These are phyloP conservation scores for Echites panduratus DNA, from an alignment of 257 asterid species.

Conservation along the genomic window DNA sequence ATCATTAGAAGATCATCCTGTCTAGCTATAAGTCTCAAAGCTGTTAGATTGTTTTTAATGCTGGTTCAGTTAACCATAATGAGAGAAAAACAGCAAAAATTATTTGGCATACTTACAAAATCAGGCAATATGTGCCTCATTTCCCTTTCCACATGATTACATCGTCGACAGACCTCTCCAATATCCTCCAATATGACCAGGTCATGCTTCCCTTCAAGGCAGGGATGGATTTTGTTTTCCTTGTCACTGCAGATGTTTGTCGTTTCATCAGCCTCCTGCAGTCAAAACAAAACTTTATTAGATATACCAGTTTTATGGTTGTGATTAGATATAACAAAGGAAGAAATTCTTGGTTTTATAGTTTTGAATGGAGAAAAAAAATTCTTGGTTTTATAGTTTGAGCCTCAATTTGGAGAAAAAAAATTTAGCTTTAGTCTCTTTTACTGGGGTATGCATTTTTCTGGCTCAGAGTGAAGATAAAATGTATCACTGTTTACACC, in stretches of 20 bases:
- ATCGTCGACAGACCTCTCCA: conserved; percentile 34
- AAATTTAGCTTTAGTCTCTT: background rate
- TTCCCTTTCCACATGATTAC: conserved; percentile 30
- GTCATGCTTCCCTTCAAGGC: conserved; percentile 40
- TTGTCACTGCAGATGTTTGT: conserved; percentile 10
- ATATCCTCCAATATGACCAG: conserved; percentile 25
- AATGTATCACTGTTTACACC: background rate
- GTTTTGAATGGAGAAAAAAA: background rate
- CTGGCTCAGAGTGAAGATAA: background rate
- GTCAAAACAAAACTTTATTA: background rate
- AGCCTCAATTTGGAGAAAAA: background rate
- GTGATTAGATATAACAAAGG: background rate
- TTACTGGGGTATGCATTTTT: background rate
- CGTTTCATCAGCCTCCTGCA: conserved; percentile 23
- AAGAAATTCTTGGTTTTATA: background rate
- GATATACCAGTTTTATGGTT: too few species aligned
- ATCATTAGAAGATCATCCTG: too few species aligned
- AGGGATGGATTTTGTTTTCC: conserved; percentile 22
- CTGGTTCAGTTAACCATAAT: background rate
- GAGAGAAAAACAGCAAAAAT: background rate
- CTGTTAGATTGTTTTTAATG: background rate
- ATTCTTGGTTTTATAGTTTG: background rate
- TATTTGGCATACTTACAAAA: conserved; percentile 37
- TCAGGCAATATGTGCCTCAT: conserved; percentile 35
- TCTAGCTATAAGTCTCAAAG: background rate